Evolutionary conservation across 345 rosid genomes (phyloP).

Genomic region (Psidium friedrichsthalianum): DNA sequence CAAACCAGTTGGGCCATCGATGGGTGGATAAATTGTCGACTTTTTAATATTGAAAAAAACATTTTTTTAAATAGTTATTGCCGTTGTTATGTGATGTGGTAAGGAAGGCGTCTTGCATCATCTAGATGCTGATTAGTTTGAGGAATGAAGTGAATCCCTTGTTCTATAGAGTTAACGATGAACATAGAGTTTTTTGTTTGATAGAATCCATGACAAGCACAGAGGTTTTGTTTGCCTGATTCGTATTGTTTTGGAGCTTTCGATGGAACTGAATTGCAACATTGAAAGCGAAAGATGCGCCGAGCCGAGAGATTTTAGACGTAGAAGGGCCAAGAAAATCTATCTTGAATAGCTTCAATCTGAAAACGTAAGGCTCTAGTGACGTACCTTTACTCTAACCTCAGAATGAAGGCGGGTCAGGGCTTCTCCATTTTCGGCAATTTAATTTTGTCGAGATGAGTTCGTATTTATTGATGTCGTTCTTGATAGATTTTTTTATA

Average conservation of each 20-base stretch:
- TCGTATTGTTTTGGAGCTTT: background rate
- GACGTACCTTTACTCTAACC: background rate
- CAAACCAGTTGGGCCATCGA: too few species aligned
- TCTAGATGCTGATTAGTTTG: background rate
- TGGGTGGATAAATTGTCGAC: too few species aligned
- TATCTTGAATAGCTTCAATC: background rate
- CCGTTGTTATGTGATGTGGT: background rate
- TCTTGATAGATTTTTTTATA: background rate
- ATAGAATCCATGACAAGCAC: background rate
- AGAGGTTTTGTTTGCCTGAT: background rate
- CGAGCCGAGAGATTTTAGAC: background rate
- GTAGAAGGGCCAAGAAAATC: background rate
- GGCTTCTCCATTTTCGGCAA: background rate
- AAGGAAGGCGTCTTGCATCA: background rate
- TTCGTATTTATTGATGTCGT: background rate
- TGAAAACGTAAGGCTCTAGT: background rate
- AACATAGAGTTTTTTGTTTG: too few species aligned
- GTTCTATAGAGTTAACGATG: background rate
- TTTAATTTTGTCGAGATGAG: background rate
- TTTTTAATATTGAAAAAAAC: background rate
- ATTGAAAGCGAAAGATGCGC: background rate
- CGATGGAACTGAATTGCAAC: background rate
- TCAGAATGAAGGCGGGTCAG: background rate
- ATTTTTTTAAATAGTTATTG: background rate
- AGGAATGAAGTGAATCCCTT: background rate